A percentile compares a stretch with the other conserved stretches of the same genome.
These are phyloP conservation scores for Lepidium sativum DNA, from an alignment of 345 rosid species.

Conservation along the genomic window DNA sequence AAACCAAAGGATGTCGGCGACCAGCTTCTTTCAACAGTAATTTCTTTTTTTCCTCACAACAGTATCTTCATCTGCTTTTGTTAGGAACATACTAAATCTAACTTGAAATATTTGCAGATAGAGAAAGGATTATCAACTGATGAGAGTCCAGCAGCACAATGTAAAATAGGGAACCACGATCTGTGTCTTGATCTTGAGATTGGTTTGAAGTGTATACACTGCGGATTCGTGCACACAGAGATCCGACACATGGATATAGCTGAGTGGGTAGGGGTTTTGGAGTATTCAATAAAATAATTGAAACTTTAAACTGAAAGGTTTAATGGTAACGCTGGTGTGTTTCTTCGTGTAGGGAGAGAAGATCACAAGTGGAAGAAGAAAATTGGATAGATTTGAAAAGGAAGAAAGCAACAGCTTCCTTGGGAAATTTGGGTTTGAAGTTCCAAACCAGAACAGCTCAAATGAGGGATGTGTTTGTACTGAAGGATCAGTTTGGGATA, in stretches of 20 bases:
- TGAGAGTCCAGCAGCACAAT: constrained; percentile 3
- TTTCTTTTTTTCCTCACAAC: neutral
- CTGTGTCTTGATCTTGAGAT: constrained; percentile 38
- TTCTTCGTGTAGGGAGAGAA: constrained; percentile 18
- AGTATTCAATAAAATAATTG: neutral
- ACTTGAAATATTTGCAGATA: constrained; percentile 10
- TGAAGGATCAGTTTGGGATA: constrained; percentile 59
- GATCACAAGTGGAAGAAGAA: constrained; percentile 10
- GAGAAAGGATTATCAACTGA: neutral
- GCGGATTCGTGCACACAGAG: constrained; percentile 32
- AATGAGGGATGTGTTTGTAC: neutral
- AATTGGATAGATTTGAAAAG: neutral
- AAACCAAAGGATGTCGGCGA: neutral
- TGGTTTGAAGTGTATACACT: constrained; percentile 39
- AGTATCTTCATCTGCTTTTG: neutral
- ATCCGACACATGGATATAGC: constrained; percentile 17
- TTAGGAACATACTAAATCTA: neutral
- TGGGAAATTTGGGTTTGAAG: constrained; percentile 8
- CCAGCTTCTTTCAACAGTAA: neutral
- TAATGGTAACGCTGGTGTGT: neutral
- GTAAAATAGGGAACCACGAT: constrained; percentile 32
- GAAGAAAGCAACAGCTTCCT: constrained; percentile 11
- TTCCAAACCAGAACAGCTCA: neutral
- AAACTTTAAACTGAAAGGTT: neutral
- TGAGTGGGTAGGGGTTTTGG: constrained; percentile 14